Conservation (phyloP, 192 early-diverging fungal species). For the Coemansia pectinata region DNA sequence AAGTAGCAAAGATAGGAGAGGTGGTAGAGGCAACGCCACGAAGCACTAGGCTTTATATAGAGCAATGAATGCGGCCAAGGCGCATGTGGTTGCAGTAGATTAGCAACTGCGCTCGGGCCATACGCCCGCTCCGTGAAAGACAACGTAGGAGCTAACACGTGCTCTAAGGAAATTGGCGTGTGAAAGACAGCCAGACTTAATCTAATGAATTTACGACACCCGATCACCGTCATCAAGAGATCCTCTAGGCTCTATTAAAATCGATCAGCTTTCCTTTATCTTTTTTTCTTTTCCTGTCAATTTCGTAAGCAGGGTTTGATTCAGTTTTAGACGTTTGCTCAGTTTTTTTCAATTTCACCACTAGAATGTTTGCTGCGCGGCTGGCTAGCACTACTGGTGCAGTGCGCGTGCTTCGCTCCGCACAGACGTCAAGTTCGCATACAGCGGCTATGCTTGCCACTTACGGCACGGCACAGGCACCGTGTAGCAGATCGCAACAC, state of each 20-base stretch:
- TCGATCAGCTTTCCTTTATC: background rate
- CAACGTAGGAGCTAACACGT: background rate
- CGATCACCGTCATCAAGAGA: background rate
- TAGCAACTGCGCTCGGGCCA: constrained; percentile 5
- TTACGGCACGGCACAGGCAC: background rate
- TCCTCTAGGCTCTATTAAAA: background rate
- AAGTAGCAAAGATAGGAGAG: background rate
- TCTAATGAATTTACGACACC: no score
- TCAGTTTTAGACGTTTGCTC: background rate
- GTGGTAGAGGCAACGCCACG: background rate
- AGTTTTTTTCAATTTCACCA: background rate
- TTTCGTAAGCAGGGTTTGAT: background rate
- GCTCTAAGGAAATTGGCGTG: background rate
- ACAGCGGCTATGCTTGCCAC: background rate
- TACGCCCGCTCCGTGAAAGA: background rate
- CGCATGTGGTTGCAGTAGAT: background rate
- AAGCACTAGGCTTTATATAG: background rate
- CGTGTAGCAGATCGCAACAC: background rate
- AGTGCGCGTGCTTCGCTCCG: background rate
- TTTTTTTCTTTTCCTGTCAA: background rate
- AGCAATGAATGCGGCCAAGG: background rate
- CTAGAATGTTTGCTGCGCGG: constrained; percentile 15
- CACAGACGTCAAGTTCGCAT: background rate
- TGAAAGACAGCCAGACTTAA: background rate
- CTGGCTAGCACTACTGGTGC: constrained; percentile 8